Percentiles rank a stretch among this genome's conserved stretches.
Conservation (phyloP, 345 rosid species). For the Raphanus sativus region DNA sequence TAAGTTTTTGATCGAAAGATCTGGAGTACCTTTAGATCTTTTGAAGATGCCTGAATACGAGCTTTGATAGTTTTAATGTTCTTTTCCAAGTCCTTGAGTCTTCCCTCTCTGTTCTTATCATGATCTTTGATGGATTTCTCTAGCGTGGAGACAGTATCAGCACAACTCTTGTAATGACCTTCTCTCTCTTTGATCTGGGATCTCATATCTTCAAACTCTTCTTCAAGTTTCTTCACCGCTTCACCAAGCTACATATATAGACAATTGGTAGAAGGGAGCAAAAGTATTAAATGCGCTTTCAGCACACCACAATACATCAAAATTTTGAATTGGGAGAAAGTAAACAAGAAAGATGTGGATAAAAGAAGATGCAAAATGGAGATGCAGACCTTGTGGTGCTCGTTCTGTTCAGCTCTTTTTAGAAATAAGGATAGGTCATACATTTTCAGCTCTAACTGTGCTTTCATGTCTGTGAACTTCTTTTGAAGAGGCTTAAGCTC, state of each 20-base stretch:
- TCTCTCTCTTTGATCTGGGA: slow-evolving; percentile 62
- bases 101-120: slow-evolving; percentile 69
- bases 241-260: slow-evolving; percentile 64
- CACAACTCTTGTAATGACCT: slow-evolving; percentile 50
- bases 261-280: slow-evolving; percentile 1
- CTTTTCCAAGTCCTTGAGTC: slow-evolving; percentile 81
- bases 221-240: slow-evolving; percentile 70
- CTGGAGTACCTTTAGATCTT: slow-evolving; percentile 69
- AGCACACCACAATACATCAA: neutral
- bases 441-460: slow-evolving; percentile 76
- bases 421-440: slow-evolving; percentile 86
- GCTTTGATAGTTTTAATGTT: slow-evolving; percentile 65
- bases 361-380: neutral
- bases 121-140: slow-evolving; percentile 84
- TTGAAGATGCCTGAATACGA: slow-evolving; percentile 68
- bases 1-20: slow-evolving; percentile 6
- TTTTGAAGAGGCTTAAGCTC: slow-evolving; percentile 73
- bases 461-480: slow-evolving; percentile 62
- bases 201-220: slow-evolving; percentile 70
- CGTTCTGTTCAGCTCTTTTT: slow-evolving; percentile 87
- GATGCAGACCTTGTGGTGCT: slow-evolving; percentile 77
- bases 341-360: slow-evolving; percentile 12
- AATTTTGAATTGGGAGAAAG: neutral
- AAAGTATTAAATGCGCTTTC: neutral
- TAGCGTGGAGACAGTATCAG: slow-evolving; percentile 53